phyloP scores from a whole-genome alignment of 2,329 filamentous ascomycete species.

The Anisogramma anomala region DNA sequence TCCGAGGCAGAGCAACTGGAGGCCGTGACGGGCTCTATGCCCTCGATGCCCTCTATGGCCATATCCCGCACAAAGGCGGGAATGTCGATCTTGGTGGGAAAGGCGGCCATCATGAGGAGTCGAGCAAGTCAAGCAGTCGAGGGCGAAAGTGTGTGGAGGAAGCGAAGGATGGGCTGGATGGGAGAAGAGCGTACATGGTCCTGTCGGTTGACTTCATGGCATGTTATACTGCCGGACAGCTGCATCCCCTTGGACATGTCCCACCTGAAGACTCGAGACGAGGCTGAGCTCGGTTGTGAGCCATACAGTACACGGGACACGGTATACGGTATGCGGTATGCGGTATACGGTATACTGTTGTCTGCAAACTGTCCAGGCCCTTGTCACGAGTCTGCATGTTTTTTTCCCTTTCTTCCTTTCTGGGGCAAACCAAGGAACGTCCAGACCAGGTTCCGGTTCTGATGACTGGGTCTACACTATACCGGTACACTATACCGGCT shows the following conservation, averaged over 20 bases:
- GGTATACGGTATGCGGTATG: no score
- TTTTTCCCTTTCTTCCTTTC: no score
- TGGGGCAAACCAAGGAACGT: no score
- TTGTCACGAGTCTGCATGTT: conserved; percentile 1
- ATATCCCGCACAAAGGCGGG: conserved; percentile 4
- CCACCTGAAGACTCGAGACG: not conserved
- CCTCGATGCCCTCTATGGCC: conserved; percentile 17
- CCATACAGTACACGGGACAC: no score
- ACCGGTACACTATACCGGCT: no score
- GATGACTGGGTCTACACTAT: no score
- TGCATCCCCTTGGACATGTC: not conserved
- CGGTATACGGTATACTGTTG: no score
- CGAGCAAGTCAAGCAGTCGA: not conserved
- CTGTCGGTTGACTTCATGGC: not conserved
- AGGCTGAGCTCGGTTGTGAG: not conserved
- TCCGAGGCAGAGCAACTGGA: conserved; percentile 3
- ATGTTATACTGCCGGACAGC: conserved; percentile 3
- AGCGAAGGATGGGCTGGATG: not conserved
- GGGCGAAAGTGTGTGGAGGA: not conserved
- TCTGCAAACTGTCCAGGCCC: not conserved
- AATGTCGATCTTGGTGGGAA: not conserved
- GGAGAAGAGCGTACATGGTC: not conserved
- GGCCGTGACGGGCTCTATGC: conserved; percentile 15
- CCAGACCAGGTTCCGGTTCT: no score
- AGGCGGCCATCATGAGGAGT: conserved; percentile 2